phyloP scores from a whole-genome alignment of 2,329 filamentous ascomycete genomes.

The Penicillium sp. region DNA sequence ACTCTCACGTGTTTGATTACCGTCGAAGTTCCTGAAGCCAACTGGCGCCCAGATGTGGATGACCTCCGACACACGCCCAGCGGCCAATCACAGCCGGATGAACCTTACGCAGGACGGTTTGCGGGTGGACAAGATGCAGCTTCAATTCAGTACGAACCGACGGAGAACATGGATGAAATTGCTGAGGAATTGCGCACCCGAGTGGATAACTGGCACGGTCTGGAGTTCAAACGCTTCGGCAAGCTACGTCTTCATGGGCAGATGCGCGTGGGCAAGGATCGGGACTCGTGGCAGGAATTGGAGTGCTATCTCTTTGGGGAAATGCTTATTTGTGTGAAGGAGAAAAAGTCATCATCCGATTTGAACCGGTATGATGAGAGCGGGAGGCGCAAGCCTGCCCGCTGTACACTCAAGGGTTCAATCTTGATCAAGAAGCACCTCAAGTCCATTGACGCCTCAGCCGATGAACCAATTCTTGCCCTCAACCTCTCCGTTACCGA shows the following conservation, averaged over 20 bases:
- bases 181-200: constrained; percentile 80
- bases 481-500: constrained; percentile 89
- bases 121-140: constrained; percentile 51
- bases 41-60: constrained; percentile 84
- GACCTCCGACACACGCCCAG: constrained; percentile 63
- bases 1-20: constrained; percentile 92
- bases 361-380: constrained; percentile 63
- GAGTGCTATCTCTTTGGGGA: constrained; percentile 97
- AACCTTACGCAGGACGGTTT: constrained; percentile 53
- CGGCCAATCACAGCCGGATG: constrained; percentile 51
- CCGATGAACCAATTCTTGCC: constrained; percentile 81
- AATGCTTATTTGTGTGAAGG: constrained; percentile 99
- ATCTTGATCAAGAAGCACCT: constrained; percentile 98
- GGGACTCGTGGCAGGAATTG: constrained; percentile 93
- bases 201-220: constrained; percentile 98
- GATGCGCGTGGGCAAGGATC: constrained; percentile 92
- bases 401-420: constrained; percentile 92
- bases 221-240: constrained; percentile 90
- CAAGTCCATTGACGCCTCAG: constrained; percentile 75
- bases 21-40: constrained; percentile 87
- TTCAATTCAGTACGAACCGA: constrained; percentile 71
- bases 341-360: constrained; percentile 71
- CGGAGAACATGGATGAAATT: constrained; percentile 77
- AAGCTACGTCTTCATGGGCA: constrained; percentile 87
- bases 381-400: constrained; percentile 63